Evolutionary conservation across 768 basidiomycete genomes (phyloP), one percentile per base, ranked within the genome.

Genomic region (Mycena belliarum): DNA sequence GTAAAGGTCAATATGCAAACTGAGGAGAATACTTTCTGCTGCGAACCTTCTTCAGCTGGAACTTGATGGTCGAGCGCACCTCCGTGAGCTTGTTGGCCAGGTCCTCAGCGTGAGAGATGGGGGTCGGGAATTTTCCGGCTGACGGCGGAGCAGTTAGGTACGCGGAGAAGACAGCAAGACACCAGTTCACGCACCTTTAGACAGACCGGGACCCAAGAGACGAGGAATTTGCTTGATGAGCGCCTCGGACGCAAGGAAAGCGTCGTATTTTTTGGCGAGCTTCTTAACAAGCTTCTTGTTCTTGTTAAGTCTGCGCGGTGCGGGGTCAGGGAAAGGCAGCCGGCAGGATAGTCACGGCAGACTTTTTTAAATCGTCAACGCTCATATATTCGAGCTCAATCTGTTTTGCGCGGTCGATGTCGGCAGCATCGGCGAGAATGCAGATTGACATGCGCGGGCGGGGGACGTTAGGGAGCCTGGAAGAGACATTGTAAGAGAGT

Each of bases 211-310:
- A 59, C 97, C 97, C 61, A 99, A 87, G 51, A 98, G 87, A 95
- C 97, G 96, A 66, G 97, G 97, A 60, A 99, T 98, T 80, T 98
- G 96, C 84, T 97, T 98, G 84, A 99, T 98, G 66, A 99, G 84
- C 60, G 93, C 79, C 76, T 99, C 97, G 57, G 97, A 98, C 33
- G 96, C 86, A 65, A 99, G 80, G 89, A 99, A 99, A 58, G 96
- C 95, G 68, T 99, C 95, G 80, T 98, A 95, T 75, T 98, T 98
- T 84, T 98, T 98, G 65, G 96, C 96, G 67, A 98, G 91, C 82
- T 97, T 97, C 85, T 98, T 99, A 72, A 98, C 97, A 61, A 99
- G 92, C 81, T 99, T 99, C 84, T 99, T 98, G 86, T 98, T 99
- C 82, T 97, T 96, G 89, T 96, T 97, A 64, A 98, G 85, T 78